Evolutionary conservation across 176 grass and related monocot species (phyloP).

Genomic region (Raddia distichophylla): DNA sequence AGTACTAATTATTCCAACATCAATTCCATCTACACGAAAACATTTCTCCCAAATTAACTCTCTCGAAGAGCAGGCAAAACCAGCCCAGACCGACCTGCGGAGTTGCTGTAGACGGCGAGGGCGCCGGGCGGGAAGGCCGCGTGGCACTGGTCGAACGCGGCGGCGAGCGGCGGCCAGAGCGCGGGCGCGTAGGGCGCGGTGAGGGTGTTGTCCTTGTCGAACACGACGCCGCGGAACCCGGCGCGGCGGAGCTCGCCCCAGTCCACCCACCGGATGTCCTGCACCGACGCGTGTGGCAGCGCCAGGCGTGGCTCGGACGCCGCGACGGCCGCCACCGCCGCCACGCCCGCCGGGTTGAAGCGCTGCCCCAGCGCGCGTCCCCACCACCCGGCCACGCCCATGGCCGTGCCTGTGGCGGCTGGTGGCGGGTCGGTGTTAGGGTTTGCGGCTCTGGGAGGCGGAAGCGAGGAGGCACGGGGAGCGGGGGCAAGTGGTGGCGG

Average conservation of each 20-base stretch:
- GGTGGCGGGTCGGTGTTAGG: conserved; percentile 26
- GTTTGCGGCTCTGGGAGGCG: conserved; percentile 19
- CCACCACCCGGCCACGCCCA: conserved; percentile 66
- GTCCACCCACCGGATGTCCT: conserved; percentile 82
- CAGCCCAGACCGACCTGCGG: conserved; percentile 60
- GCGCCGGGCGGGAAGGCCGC: conserved; percentile 64
- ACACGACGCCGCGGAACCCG: conserved; percentile 89
- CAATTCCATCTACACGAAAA: conserved; percentile 13
- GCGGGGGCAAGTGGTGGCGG: conserved; percentile 35
- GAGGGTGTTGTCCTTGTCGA: conserved; percentile 99
- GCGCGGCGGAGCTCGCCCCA: conserved; percentile 79
- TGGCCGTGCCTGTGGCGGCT: neutral
- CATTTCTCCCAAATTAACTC: conserved; percentile 17
- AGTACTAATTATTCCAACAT: no score
- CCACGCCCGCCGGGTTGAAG: conserved; percentile 68
- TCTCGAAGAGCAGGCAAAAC: conserved; percentile 2
- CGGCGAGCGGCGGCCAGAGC: conserved; percentile 69
- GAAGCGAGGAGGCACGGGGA: conserved; percentile 32
- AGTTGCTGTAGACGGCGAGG: conserved; percentile 92
- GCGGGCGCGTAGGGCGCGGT: conserved; percentile 72
- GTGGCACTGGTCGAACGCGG: conserved; percentile 68
- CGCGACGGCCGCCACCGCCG: conserved; percentile 56
- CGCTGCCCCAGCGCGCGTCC: conserved; percentile 74
- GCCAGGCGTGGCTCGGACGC: conserved; percentile 64
- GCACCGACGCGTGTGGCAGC: conserved; percentile 76